Evolutionary conservation across 1,284 basidiomycete species (phyloP).

Genomic region (Boletellus sp.): DNA sequence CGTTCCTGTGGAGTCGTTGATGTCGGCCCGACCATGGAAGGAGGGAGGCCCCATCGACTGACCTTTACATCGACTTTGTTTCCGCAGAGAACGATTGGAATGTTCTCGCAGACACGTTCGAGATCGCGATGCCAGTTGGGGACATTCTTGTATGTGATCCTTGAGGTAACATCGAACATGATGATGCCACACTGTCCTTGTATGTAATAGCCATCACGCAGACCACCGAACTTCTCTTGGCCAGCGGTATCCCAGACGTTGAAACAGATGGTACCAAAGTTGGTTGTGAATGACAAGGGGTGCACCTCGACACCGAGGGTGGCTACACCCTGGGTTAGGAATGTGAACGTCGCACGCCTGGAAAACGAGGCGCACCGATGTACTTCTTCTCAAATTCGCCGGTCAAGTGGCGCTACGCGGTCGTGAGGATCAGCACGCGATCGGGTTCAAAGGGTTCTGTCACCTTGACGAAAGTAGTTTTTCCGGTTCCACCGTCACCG

Average conservation of each 20-base stretch:
- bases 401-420: conserved; percentile 88
- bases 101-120: conserved; percentile 99
- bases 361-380: conserved; percentile 66
- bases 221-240: conserved; percentile 99
- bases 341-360: conserved; percentile 10
- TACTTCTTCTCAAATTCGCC: conserved; percentile 99
- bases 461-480: conserved; percentile 97
- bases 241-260: conserved; percentile 99
- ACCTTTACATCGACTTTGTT: conserved; percentile 99
- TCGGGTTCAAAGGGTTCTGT: conserved; percentile 34
- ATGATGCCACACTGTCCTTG: conserved; percentile 99
- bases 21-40: conserved; percentile 5
- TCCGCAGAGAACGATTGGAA: conserved; percentile 98
- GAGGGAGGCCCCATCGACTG: conserved; percentile 21
- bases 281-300: conserved; percentile 94
- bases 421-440: conserved; percentile 53
- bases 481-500: conserved; percentile 97
- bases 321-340: conserved; percentile 49
- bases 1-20: conserved; percentile 68
- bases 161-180: conserved; percentile 99
- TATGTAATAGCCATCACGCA: conserved; percentile 97
- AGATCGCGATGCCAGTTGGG: conserved; percentile 99
- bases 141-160: conserved; percentile 99
- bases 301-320: conserved; percentile 99
- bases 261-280: conserved; percentile 98